phyloP scores from a whole-genome alignment of 495 filamentous ascomycete genomes.

The Aspergillus nanangensis region DNA sequence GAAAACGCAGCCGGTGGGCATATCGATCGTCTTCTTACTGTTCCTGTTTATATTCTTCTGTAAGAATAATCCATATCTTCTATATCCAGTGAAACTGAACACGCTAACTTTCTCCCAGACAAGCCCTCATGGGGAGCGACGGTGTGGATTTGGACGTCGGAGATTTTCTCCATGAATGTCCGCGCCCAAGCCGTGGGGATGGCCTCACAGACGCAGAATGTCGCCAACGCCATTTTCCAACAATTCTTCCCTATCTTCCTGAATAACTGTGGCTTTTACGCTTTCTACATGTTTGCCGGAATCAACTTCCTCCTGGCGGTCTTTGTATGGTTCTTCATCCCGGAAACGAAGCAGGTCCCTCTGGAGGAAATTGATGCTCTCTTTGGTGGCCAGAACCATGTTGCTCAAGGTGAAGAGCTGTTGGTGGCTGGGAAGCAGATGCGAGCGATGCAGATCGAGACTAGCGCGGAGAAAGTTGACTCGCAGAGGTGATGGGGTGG shows the following conservation, averaged over 20 bases:
- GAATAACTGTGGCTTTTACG: conserved; percentile 49
- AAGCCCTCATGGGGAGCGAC: conserved; percentile 67
- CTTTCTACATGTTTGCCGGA: conserved; percentile 48
- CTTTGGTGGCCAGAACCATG: conserved; percentile 57
- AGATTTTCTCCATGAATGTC: conserved; percentile 64
- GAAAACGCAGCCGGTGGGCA: conserved; percentile 55
- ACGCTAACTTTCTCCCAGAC: conserved; percentile 30
- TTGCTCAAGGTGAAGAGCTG: conserved; percentile 46
- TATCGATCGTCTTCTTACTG: conserved; percentile 57
- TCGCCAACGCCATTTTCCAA: conserved; percentile 59
- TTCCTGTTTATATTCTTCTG: conserved; percentile 66
- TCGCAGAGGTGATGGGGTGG: no score
- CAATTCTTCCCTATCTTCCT: conserved; percentile 67
- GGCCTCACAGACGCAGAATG: conserved; percentile 62
- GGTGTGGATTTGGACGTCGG: conserved; percentile 64
- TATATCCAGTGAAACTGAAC: neutral
- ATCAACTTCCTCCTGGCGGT: conserved; percentile 55
- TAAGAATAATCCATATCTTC: conserved; percentile 17
- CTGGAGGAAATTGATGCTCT: conserved; percentile 62
- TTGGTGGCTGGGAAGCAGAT: conserved; percentile 24
- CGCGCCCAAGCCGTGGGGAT: conserved; percentile 65
- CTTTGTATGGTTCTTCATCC: conserved; percentile 74
- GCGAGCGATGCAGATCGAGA: no score
- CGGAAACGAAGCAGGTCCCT: conserved; percentile 66
- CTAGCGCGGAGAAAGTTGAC: no score